Percentiles rank a stretch among this genome's conserved stretches.
Conservation (phyloP, 371 early-diverging fungal species). For the Cokeromyces recurvatus region DNA sequence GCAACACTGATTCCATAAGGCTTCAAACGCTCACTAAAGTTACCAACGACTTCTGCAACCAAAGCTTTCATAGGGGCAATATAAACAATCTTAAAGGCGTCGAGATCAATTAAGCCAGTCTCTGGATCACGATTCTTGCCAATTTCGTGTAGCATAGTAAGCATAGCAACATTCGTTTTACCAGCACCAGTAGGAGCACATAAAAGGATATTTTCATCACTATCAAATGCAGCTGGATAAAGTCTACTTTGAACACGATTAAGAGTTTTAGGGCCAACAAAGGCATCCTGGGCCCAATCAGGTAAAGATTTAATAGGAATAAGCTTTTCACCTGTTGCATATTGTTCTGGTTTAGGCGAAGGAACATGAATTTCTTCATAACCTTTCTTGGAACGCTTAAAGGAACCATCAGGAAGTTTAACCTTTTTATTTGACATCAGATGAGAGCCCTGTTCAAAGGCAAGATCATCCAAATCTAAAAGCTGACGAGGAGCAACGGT, state of each 20-base stretch:
- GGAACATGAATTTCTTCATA: slow-evolving; percentile 98
- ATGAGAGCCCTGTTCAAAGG: slow-evolving; percentile 90
- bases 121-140: slow-evolving; percentile 70
- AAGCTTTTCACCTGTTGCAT: slow-evolving; percentile 63
- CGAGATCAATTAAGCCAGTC: slow-evolving; percentile 75
- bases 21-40: slow-evolving; percentile 77
- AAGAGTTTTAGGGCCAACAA: slow-evolving; percentile 64
- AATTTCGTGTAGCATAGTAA: slow-evolving; percentile 88
- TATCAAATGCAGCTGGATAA: slow-evolving; percentile 81
- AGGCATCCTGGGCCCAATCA: slow-evolving; percentile 85
- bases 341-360: slow-evolving; percentile 73
- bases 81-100: slow-evolving; percentile 96
- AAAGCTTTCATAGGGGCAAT: slow-evolving; percentile 99
- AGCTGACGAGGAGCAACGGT: slow-evolving; percentile 55
- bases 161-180: slow-evolving; percentile 98
- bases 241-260: slow-evolving; percentile 94
- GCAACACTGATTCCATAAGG: slow-evolving; percentile 85
- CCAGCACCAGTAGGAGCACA: slow-evolving; percentile 99
- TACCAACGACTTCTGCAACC: slow-evolving; percentile 96
- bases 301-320: slow-evolving; percentile 77
- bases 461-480: slow-evolving; percentile 79
- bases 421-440: slow-evolving; percentile 96
- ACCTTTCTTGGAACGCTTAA: slow-evolving; percentile 88
- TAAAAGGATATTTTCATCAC: slow-evolving; percentile 93
- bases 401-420: slow-evolving; percentile 90